Evolutionary conservation across 2,329 filamentous ascomycete species (phyloP), one percentile per base, ranked within the genome.

Genomic region (Pseudocercospora ulei): DNA sequence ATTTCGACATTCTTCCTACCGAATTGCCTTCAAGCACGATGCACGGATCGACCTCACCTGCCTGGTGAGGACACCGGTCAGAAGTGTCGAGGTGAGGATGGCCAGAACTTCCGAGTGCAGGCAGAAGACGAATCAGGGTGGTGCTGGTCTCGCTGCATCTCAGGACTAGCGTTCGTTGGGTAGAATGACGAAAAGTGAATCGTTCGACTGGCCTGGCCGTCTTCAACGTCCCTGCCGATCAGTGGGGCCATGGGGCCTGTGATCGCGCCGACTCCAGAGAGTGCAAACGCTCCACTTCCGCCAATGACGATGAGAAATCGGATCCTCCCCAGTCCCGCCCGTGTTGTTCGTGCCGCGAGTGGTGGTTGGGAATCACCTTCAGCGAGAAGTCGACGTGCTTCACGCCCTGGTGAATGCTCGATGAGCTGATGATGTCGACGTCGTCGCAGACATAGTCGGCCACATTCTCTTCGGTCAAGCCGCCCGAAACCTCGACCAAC

Each of bases 371-470:
- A 24, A 70, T 62, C 37, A 98, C 87, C 69, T 98, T 98, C 51
- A 98, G 70, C 3, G 87, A 95, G 61, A 95, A 96, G 62, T 98
- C 90, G 29, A 98, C 78, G 59, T 95, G 86, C 18, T 82, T 76
- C 2, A 92, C 85, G 2, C 90, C 88, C 66, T 98, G 90, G 57
- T 98, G 90, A 56, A 98, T 95, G 36, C 83, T 88, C 60, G 87
- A 95, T 27, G 88, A 95, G 27, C 87, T 95, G 53, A 96, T 78
- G 51, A 98, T 87, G 63, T 98, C 90, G 51, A 98, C 78, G 64
- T 96, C 86, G 72, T 64, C 57, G 56, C 68, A 73, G n/a, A 86
- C 80, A 65, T 92, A 95, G 6, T 71, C 68, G 51, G 73, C 75
- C 4, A 92, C 84, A 61, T 96, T 98, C 38, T 82, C 77, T 58